A percentile compares a stretch with the other conserved stretches of the same genome.
These are phyloP conservation scores for Biancaea sappan DNA, from an alignment of 306 rosid genomes.

Conservation along the genomic window DNA sequence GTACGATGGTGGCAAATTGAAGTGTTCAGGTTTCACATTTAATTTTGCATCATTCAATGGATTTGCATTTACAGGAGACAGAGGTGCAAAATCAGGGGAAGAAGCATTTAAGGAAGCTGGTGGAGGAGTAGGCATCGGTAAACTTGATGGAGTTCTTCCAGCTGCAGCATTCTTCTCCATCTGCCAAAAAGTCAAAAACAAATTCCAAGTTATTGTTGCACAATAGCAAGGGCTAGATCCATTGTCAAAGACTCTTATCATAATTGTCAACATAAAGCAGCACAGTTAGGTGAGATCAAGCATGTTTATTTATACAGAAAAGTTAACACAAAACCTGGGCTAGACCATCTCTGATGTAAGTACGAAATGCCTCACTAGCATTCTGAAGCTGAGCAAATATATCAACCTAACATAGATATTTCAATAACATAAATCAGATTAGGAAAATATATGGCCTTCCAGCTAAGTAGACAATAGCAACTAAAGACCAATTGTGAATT, in stretches of 20 bases:
- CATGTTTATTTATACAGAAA: conserved; percentile 2
- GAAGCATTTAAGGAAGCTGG: conserved; percentile 72
- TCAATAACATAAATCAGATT: conserved; percentile 30
- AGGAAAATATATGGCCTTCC: neutral
- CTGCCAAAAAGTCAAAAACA: conserved; percentile 51
- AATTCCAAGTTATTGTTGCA: neutral
- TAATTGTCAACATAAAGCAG: neutral
- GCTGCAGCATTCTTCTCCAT: conserved; percentile 99
- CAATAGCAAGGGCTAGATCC: neutral
- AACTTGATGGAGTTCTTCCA: conserved; percentile 93
- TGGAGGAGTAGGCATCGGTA: conserved; percentile 97
- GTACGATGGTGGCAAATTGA: conserved; percentile 79
- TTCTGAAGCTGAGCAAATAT: conserved; percentile 96
- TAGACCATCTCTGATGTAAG: conserved; percentile 96
- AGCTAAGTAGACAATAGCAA: neutral
- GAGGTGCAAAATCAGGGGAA: conserved; percentile 88
- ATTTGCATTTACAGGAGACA: conserved; percentile 85
- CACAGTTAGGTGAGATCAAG: conserved; percentile 4
- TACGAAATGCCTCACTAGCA: conserved; percentile 99
- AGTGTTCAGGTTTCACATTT: conserved; percentile 76
- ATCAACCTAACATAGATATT: conserved; percentile 70
- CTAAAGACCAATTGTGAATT: conserved; percentile 3
- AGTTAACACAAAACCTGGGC: conserved; percentile 67
- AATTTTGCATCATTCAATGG: conserved; percentile 70
- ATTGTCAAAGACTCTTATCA: conserved; percentile 1